Evolutionary conservation across 108 stramenopile genomes (phyloP), one percentile per base, ranked within the genome.

Genomic region (Hondaea fermentalgiana): DNA sequence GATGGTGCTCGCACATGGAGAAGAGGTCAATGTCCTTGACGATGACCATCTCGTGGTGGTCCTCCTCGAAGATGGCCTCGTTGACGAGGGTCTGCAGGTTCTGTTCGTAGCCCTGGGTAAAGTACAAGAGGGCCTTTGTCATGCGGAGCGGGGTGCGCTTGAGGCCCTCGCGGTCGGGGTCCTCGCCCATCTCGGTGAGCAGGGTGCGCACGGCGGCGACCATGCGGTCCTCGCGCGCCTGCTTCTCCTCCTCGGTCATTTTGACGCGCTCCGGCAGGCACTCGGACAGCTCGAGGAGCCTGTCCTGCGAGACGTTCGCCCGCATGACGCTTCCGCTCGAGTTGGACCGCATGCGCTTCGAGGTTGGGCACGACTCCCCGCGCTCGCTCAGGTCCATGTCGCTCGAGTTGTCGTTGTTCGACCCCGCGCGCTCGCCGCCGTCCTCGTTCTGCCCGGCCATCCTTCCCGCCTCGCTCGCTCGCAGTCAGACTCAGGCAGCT

Each of bases 1-100:
- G 96, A 91, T 99, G 99, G 93, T 99, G 99, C 92, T 99, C 99
- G 91, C 99, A 99, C 90, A 98, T 91, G 71, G 93, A 93, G 91
- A 96, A 95, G 60, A 99, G 96, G 87, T 97, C 97, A 91, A 99
- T 99, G 93, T 99, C 96, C 89, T 95, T 94, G 21, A 99, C 98
- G 10, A 98, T 95, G 23, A 99, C 97, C 96, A 98, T 98, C 91
- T 98, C 98, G 72, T 95, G 93, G 89, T 97, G 96, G 87, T 96
- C 95, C 25, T 92, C 90, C 14, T 95, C 93, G 91, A 99, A 99
- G 44, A 99, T 90, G 5, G 98, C 99, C 29, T 93, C 94, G 88
- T 97, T 97, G 23, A 97, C 93, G 44, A 99, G 96, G 76, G 93
- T 93, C 14, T 90, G 59, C 53, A 95, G 90, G 58, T 91, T 91